Percentiles rank a stretch among this genome's conserved stretches.
These are phyloP conservation scores for Trichoderma koningii DNA, from an alignment of 2,329 filamentous ascomycete genomes.

Conservation along the genomic window DNA sequence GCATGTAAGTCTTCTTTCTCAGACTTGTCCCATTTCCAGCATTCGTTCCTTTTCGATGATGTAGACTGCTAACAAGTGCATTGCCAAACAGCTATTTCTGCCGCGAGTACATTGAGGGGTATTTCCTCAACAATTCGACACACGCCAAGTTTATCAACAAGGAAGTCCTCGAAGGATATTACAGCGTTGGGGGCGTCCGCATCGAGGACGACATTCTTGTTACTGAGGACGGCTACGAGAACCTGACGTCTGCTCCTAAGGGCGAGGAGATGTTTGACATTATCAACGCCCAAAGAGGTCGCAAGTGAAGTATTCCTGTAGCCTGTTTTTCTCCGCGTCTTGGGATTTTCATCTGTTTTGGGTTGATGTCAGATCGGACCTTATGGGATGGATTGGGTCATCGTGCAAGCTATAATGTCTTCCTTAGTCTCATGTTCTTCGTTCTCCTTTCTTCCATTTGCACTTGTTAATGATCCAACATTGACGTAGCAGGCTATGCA, in stretches of 20 bases:
- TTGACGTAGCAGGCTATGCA: neutral
- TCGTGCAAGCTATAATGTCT: no score
- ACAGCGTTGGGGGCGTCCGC: constrained; percentile 80
- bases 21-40: neutral
- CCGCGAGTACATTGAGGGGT: constrained; percentile 69
- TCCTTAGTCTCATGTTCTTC: no score
- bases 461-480: neutral
- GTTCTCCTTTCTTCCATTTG: neutral
- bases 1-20: constrained; percentile 51
- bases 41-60: neutral
- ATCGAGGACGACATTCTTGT: constrained; percentile 92
- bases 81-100: constrained; percentile 65
- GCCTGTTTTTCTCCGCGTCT: no score
- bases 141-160: constrained; percentile 67
- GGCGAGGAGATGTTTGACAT: constrained; percentile 68
- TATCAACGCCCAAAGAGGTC: constrained; percentile 46
- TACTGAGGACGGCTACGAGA: constrained; percentile 76
- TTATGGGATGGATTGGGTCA: no score
- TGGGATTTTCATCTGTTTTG: neutral
- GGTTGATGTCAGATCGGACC: neutral
- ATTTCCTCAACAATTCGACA: constrained; percentile 60
- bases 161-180: constrained; percentile 67
- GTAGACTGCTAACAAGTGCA: constrained; percentile 21
- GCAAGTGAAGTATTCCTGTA: neutral
- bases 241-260: constrained; percentile 80